Evolutionary conservation across 1,139 yeast species (phyloP).

Genomic region (Kluyveromyces marxianus): DNA sequence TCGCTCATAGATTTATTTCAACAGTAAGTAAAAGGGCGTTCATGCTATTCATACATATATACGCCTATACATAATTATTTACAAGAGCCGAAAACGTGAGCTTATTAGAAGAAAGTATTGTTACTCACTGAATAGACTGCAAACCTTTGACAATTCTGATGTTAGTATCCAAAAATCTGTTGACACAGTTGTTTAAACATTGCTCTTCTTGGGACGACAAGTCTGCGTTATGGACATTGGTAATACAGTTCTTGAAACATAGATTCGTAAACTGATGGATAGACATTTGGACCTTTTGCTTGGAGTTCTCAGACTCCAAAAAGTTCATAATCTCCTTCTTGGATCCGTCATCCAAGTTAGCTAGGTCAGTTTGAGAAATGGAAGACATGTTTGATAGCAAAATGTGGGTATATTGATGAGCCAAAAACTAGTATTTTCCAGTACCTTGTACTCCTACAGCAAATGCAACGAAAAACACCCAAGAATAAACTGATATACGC

Average conservation of each 20-base stretch:
- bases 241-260: conserved; percentile 84
- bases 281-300: conserved; percentile 80
- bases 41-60: background rate
- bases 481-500: too few relatives aligned
- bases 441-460: background rate
- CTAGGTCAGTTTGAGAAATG: conserved; percentile 52
- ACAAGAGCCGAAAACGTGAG: too few relatives aligned
- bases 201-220: conserved; percentile 55
- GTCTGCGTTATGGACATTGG: conserved; percentile 44
- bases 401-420: background rate
- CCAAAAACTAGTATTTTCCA: background rate
- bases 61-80: background rate
- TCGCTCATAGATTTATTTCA: background rate
- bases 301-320: conserved; percentile 76
- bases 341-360: conserved; percentile 59
- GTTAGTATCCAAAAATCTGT: conserved; percentile 81
- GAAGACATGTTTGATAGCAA: conserved; percentile 40
- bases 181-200: conserved; percentile 75
- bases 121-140: conserved; percentile 23
- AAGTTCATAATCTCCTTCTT: conserved; percentile 70
- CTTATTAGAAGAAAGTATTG: too few relatives aligned
- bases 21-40: background rate
- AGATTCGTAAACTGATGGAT: conserved; percentile 81
- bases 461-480: too few relatives aligned
- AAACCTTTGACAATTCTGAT: conserved; percentile 66